Base-by-base conservation (phyloP, 2,329 filamentous ascomycete genomes). In the Trichoderma atroviride region DNA sequence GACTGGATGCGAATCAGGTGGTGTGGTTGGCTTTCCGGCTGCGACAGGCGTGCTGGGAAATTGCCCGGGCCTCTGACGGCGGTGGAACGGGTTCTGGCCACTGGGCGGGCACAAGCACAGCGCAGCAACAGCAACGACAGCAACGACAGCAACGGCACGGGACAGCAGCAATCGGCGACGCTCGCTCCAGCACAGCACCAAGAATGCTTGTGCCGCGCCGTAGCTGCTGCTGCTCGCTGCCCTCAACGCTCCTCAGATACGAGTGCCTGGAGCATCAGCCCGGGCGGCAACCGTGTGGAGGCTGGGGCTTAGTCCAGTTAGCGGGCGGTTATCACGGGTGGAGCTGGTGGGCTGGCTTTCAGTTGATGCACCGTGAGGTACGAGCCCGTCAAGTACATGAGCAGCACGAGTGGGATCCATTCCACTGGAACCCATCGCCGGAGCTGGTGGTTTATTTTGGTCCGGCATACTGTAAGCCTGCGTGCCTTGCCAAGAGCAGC, bases 1-100 rank as follows among this genome's bases (percentile, higher is more conserved):
- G 56, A 60, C 56, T 64, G 68, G 61, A 65, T 64, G 61, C 68
- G 68, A 69, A 69, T 69, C 68, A 69, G 68, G 61, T 65, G 68
- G 53, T 65, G 68, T 69, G 68, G 60, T 63, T 69, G 68, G 68
- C 43, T 52, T 43, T 64, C 55, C 61, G 53, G 55, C 61, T 66
- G 68, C 68, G 56, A 65, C 68, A 65, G 60, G 60, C 63, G 67
- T 64, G 68, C 55, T 65, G 57, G 55, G 68, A 60, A 60, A 59
- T 55, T 50, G 68, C 43, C 56, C 40, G 68, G 68, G 67, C 40
- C 52, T 63, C 29, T 53, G 59, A 63, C 55, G 29, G 61, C 40
- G 40, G 68, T 66, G 68, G 47, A 65, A 69, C 58, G 59, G 56
- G 37, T 35, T 52, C 43, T 53, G 56, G 62, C 29, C 22, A 66